Evolutionary conservation across 2,329 filamentous ascomycete species (phyloP), one percentile per base, ranked within the genome.

Genomic region (Endocalyx cinctus): DNA sequence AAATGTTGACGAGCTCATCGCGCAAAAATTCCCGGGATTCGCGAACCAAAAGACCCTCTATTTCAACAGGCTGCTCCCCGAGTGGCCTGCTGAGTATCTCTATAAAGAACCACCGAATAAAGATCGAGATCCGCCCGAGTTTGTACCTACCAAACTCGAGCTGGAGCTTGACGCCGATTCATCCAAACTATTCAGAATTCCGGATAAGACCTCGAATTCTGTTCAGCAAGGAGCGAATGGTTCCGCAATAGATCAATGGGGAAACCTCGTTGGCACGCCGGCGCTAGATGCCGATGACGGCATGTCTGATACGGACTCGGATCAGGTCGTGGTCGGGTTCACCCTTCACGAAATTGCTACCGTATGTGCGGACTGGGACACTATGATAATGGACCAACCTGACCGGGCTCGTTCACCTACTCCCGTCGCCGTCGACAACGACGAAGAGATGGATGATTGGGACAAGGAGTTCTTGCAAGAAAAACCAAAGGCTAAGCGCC

Each of bases 161-260:
- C 70, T 98, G 11, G 92, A 98, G 41, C 67, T 97, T 20, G 84
- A 86, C 3, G 73, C 77, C 29, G 92, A 97, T 49, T 85, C 94
- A 46, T 87, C 94, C 58, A 87, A 88, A 48, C 70, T 75, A 17
- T 98, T 97, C 57, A 79, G 81, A 35, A 77, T 90, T n/a, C 72
- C 78, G 1, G 80, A 80, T 1, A 72, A 78, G 17, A 69, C 73
- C 1, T 64, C 67, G 4, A 52, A 59, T 3, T 58, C 55, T 10
- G 74, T 79, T 27, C 74, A 77, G 29, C 70, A 78, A 38, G 74
- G 47, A 35, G 31, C 42, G 12, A 43, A 45, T 6, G 59, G 79
- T 16, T 65, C 76, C 29, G 67, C 74, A 17, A 60, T 59, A 4
- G 67, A 74, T 19, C 55, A 65, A 3, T 70, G 66, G 42, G 68